Evolutionary conservation across 192 early-diverging fungal genomes (phyloP), one percentile per base, ranked within the genome.

Genomic region (Coemansia sp.): DNA sequence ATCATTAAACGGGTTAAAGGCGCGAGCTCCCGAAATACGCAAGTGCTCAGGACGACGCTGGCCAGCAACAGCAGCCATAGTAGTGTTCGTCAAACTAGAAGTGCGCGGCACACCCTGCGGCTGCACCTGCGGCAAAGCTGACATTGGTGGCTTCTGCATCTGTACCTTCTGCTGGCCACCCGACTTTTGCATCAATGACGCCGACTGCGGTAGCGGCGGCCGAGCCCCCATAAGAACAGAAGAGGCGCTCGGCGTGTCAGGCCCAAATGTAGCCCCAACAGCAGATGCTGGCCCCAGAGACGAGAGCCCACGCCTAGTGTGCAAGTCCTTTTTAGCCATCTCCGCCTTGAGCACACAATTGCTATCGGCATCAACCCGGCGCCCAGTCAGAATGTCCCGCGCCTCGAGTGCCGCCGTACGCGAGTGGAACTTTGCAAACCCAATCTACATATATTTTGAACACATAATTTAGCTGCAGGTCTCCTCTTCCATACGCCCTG

Each of bases 281-380:
- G 74, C 70, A 2, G 79, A 68, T 28, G 73, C 58, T 21, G 63
- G 67, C 9, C 67, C 73, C n/a, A 67, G 31, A 42, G 70, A 81
- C 26, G 89, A 89, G 35, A 88, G 75, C 5, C 90, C 92, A 50
- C 94, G 88, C 66, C 91, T 93, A 56, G 92, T 94, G 82, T 95
- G 94, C 58, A 99, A 85, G 70, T 99, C 97, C 85, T 97, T 98
- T 72, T 97, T 97, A 35, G 97, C 97, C 92, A 99, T 94, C 70
- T 98, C 96, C 1, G 95, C 97, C 79, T 99, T 99, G 39, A 99
- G 87, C 26, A 91, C 74, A 40, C 85, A 86, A 67, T 92, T 92
- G 48, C 87, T 86, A 63, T 97, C 93, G 9, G 91, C 89, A 73
- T 97, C 96, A 26, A 96, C 89, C 66, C 91, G 93, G 63, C 92